Evolutionary conservation across 257 asterid genomes (phyloP), one percentile per base, ranked within the genome.

Genomic region (Plantago major): DNA sequence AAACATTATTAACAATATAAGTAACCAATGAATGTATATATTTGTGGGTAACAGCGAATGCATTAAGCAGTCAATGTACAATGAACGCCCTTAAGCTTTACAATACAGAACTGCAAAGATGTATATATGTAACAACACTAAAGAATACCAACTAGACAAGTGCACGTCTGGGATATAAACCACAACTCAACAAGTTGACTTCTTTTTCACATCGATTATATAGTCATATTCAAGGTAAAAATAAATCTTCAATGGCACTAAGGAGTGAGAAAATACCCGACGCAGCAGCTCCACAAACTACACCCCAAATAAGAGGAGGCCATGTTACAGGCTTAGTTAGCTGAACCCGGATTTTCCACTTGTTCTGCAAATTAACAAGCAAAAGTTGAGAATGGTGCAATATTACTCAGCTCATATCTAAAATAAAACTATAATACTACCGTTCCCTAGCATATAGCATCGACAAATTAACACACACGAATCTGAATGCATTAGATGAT

Each of bases 281-380:
- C 30, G 98, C 96, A 49, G 98, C 96, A 72, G 98, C 98, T 53
- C 98, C 98, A 70, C 98, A 91, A 65, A 88, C 98, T 66, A 91
- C 90, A 18, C 98, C 98, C 96, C 98, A 91, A 45, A 91, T 46
- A 67, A 91, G 96, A 17, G 96, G 98, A 65, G 98, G 98, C 98
- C 98, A 88, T 52, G 98, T 91, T 57, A 91, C 95, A 15, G 96
- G 96, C 72, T 91, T 91, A n/a, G 81, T 88, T 55, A 91, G 94
- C 70, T 91, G 98, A 74, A 91, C 81, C 58, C 95, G 85, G 47
- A 91, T 91, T 74, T 86, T 91, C 98, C 96, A 91, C 73, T 62
- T 91, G 71, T 91, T 77, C 98, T 91, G 76, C 58, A 52, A 18
- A 52, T 30, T 30, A 5, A 52, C 58, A 52, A 7, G 9, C 40